phyloP scores from a whole-genome alignment of 371 early-diverging fungal species.

The Mucor saturninus region DNA sequence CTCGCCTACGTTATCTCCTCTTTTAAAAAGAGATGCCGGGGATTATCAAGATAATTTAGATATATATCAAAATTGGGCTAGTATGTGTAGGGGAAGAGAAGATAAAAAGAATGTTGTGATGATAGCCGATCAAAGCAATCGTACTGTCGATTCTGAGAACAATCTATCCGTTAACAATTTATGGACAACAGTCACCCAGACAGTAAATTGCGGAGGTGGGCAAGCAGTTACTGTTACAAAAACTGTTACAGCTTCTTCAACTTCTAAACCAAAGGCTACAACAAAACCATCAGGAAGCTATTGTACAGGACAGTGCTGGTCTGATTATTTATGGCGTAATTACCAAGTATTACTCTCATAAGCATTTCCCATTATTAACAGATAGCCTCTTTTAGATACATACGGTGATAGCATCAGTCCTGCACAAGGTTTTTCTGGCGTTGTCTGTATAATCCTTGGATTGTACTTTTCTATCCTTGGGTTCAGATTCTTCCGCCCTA shows the following conservation, averaged over 20 bases:
- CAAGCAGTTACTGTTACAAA: slow-evolving; percentile 44
- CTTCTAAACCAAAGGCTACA: not conserved
- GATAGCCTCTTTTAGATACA: slow-evolving; percentile 34
- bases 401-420: slow-evolving; percentile 48
- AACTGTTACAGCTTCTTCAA: slow-evolving; percentile 23
- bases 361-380: not conserved
- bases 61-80: slow-evolving; percentile 40
- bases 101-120: slow-evolving; percentile 16
- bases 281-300: not conserved
- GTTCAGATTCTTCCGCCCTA: slow-evolving; percentile 48
- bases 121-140: slow-evolving; percentile 9
- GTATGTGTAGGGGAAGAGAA: slow-evolving; percentile 24
- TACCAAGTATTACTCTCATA: not conserved
- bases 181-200: slow-evolving; percentile 43
- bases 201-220: slow-evolving; percentile 44
- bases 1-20: slow-evolving; percentile 5
- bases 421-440: slow-evolving; percentile 49
- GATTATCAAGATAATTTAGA: slow-evolving; percentile 28
- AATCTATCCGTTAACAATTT: slow-evolving; percentile 20
- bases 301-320: slow-evolving; percentile 47
- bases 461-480: slow-evolving; percentile 48
- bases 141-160: not conserved
- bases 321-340: slow-evolving; percentile 51
- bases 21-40: slow-evolving; percentile 32
- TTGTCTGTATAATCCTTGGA: slow-evolving; percentile 43